These are phyloP conservation scores for Globisporangium yorkense DNA, from an alignment of 352 stramenopile species.

Conservation along the genomic window DNA sequence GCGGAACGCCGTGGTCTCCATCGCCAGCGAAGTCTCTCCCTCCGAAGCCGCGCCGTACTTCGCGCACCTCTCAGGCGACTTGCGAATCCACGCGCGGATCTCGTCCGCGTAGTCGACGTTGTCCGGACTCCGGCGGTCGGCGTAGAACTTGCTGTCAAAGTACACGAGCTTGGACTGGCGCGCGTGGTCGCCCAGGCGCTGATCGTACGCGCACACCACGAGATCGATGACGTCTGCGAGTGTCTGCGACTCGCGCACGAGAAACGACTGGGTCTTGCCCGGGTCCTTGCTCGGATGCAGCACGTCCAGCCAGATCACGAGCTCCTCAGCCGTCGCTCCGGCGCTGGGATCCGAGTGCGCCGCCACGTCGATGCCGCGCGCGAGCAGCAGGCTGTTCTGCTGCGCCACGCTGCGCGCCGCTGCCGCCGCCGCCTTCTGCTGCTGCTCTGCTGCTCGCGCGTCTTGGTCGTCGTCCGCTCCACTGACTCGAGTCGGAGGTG, in stretches of 20 bases:
- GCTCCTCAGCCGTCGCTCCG: constrained; percentile 24
- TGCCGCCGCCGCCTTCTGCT: not conserved
- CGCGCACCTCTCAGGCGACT: constrained; percentile 20
- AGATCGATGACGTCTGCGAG: constrained; percentile 52
- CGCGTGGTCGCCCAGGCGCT: constrained; percentile 35
- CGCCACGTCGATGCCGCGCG: constrained; percentile 1
- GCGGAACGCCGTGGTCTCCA: constrained; percentile 45
- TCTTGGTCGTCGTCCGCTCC: not conserved
- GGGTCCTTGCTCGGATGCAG: constrained; percentile 67
- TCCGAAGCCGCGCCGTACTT: constrained; percentile 21
- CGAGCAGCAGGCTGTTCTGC: constrained; percentile 8
- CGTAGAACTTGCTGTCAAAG: constrained; percentile 56
- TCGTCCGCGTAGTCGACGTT: constrained; percentile 48
- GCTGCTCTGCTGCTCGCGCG: constrained; percentile 6
- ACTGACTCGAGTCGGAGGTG: not conserved
- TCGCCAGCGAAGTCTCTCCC: constrained; percentile 1
- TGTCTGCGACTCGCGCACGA: constrained; percentile 53
- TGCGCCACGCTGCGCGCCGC: constrained; percentile 16
- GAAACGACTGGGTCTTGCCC: constrained; percentile 59
- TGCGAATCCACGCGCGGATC: constrained; percentile 51
- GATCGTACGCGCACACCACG: constrained; percentile 61
- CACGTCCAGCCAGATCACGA: constrained; percentile 67
- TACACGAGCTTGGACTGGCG: constrained; percentile 52
- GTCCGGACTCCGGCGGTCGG: constrained; percentile 29
- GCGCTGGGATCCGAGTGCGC: not conserved